Evolutionary conservation across 192 early-diverging fungal species (phyloP).

Genomic region (Powellomyces hirtus): DNA sequence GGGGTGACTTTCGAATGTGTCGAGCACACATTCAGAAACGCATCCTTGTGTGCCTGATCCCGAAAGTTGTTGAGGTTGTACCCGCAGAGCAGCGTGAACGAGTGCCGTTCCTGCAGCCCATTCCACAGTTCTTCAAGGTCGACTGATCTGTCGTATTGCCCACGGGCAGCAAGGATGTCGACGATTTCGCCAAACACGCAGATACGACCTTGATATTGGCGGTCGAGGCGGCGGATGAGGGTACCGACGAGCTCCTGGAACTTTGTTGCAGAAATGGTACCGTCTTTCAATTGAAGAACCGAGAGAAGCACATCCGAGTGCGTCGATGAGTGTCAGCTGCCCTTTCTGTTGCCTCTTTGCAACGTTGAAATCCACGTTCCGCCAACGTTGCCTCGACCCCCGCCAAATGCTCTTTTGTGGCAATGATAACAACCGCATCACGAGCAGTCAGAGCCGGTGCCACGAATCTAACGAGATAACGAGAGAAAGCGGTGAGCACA

Average conservation of each 20-base stretch:
- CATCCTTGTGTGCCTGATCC: neutral
- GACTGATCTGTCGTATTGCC: neutral
- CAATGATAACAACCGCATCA: no score
- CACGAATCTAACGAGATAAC: no score
- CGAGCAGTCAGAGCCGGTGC: no score
- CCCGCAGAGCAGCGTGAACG: conserved; percentile 13
- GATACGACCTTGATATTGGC: conserved; percentile 1
- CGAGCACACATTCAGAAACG: neutral
- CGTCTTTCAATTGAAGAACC: neutral
- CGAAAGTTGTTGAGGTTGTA: conserved; percentile 8
- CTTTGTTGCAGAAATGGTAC: neutral
- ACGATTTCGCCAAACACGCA: conserved; percentile 13
- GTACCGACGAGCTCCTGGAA: neutral
- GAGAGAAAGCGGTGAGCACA: no score
- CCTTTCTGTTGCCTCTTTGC: no score
- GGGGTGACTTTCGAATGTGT: conserved; percentile 10
- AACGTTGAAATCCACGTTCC: no score
- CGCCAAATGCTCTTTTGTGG: no score
- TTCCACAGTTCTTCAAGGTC: conserved; percentile 11
- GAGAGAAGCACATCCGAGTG: no score
- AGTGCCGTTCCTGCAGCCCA: neutral
- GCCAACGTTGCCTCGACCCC: no score
- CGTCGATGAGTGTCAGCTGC: no score
- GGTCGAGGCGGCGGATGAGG: neutral
- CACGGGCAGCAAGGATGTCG: neutral